Evolutionary conservation across 2,329 filamentous ascomycete genomes (phyloP), one percentile per base, ranked within the genome.

Genomic region (Colletotrichum limetticola): DNA sequence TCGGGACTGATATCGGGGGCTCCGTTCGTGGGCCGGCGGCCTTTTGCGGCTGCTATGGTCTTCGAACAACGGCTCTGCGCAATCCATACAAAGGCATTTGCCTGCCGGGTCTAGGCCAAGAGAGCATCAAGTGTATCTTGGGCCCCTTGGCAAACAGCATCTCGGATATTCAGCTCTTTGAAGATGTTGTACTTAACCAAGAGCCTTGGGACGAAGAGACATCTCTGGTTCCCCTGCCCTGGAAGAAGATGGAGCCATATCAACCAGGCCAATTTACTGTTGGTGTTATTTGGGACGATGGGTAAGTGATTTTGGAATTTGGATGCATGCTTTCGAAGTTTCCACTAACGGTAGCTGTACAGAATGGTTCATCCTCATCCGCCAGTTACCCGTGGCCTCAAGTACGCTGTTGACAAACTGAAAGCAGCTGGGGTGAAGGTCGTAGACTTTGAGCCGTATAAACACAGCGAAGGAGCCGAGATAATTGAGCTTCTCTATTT

Each of bases 1-100:
- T 87, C 24, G 86, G 85, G 2, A 85, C 83, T 6, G 85, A 87
- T 68, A 86, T 87, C 19, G 86, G 84, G 0, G 85, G 86, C 4
- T 85, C 83, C 7, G 83, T 87, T 30, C 80, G 85, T 8, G 79
- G 80, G 4, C 85, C 85, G 0, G 84, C 85, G 1, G 82, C 82
- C 0, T 86, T 85, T 71, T 84, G 82, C 32, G 85, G 85, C 30
- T 78, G 80, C 1, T 87, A 84, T 72, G 83, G 83, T 0, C 80
- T 87, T 68, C 80, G 82, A 11, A 83, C 85, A 2, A 85, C 85
- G 0, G 75, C 80, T 2, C 52, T 76, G 22, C 77, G 78, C 5
- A 76, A 76, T 22, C 82, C 84, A 0, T 77, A 74, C 35, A 75
- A 72, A 1, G 81, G 81, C 16, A 66, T 79, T 1, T 78, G 80